Base-by-base conservation (phyloP, 208 protist species). In the Strigomonas oncopelti region DNA sequence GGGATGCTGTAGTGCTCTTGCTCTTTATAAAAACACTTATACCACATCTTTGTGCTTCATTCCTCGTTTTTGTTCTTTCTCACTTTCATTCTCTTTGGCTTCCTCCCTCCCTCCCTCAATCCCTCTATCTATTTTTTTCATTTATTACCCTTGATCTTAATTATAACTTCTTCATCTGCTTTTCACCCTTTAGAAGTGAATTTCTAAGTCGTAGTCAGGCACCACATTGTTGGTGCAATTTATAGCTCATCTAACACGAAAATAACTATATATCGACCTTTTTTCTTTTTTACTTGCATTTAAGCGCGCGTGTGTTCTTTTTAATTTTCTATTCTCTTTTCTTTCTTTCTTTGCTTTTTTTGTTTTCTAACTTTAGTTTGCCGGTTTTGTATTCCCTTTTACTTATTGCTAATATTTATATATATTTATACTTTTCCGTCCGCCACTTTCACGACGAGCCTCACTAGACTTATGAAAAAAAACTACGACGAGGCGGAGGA, bases 331-430 rank as follows among this genome's bases (percentile, higher is more conserved):
- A 27, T 34, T 54, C 22, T n/a, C 20, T 64, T 20, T 27, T 62
- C 20, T 45, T 62, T 46, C 22, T 62, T 54, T 65, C 3, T 54
- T 55, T 38, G 29, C 54, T 24, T 53, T 46, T n/a, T 34, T 55
- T 32, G 13, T 7, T 14, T 25, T 62, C 48, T 52, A 29, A 18
- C 32, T 36, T 28, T 46, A 22, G 1, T 7, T 32, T 16, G 28
- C 5, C 22, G 5, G 22, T 60, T 5, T 24, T 69, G 32, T 78
- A 55, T 68, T 36, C 51, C 67, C 54, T 25, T 78, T 67, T 46
- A 16, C 8, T 34, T 67, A 38, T 59, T 27, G 60, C 31, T 60
- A 67, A 45, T 68, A 34, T 38, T 1, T 48, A 58, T 25, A 27
- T 62, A 67, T 29, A 24, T 56, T 34, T 45, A 42, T 8, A n/a